Base-by-base conservation (phyloP, 139 green algal species). In the Monoraphidium neglectum region DNA sequence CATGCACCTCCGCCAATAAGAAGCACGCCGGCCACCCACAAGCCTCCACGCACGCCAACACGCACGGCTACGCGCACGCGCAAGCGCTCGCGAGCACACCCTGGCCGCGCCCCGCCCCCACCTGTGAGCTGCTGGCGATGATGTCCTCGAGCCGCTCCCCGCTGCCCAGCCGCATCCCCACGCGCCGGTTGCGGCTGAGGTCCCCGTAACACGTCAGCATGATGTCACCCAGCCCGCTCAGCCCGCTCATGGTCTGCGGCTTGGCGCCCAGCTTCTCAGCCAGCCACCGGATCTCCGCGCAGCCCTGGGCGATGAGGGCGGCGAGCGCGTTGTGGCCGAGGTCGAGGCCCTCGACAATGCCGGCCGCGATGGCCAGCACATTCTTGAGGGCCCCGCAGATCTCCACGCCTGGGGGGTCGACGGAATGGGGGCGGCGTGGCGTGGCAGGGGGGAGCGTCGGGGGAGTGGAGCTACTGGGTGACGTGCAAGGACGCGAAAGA, bases 171-270 rank as follows among this genome's bases (percentile, higher is more conserved):
- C 94, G 81, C n/a, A 98, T 87, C 12, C 96, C 96, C 46, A 92
- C 85, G 1, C 36, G 72, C 32, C 76, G 88, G 85, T 99, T 99
- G 69, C 96, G 90, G 0, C 87, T 96, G 16, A 99, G 87, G 77
- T 81, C 89, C 28, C 97, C 96, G 72, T 99, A 99, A 87, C 96
- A 99, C 10, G 96, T 99, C 59, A 99, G 91, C 94, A 99, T 99
- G 83, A 99, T 99, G 86, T 99, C 96, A 0, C 96, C 96, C 65
- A 98, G 84, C 0, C 96, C 96, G 28, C 91, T 94, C 43, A 98
- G 69, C 0, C 96, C 96, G 18, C 84, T 86, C 37, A 99, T 85
- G 4, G 96, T 99, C 23, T 88, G 90, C 3, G 94, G 76, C 76
- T 95, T 94, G 53, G 92, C 96, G 10, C 96, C 96, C 90, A 98